Conservation (phyloP, 768 basidiomycete genomes). For the Trichaptum fuscoviolaceum region DNA sequence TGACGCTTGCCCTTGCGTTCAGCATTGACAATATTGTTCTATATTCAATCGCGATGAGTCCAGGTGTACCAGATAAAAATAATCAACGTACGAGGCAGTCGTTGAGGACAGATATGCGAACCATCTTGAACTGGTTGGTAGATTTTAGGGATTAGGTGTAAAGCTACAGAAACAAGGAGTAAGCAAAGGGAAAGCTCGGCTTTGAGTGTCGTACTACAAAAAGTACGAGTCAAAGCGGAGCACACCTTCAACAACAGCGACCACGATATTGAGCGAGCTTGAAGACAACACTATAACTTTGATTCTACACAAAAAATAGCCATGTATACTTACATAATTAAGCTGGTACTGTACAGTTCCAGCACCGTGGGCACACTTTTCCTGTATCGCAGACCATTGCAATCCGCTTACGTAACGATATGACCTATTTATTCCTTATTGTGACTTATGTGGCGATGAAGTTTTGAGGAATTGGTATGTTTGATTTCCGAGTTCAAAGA, state of each 20-base stretch:
- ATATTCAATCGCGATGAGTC: constrained; percentile 8
- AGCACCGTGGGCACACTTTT: not conserved
- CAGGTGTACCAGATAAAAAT: constrained; percentile 4
- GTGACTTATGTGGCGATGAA: not conserved
- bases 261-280: not conserved
- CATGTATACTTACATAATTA: not conserved
- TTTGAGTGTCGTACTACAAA: constrained; percentile 80
- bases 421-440: not conserved
- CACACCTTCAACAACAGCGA: not conserved
- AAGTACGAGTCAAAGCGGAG: constrained; percentile 66
- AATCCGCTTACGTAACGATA: too few species aligned
- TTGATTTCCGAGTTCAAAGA: not conserved
- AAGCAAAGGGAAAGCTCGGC: constrained; percentile 44
- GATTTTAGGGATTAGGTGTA: constrained; percentile 15
- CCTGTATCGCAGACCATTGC: too few species aligned
- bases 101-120: constrained; percentile 84
- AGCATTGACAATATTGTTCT: constrained; percentile 99
- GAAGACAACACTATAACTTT: not conserved
- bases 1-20: constrained; percentile 99
- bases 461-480: too few species aligned
- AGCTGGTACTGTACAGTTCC: not conserved
- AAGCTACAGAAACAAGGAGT: constrained; percentile 24
- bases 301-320: not conserved
- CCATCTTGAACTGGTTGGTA: constrained; percentile 51
- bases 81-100: constrained; percentile 46